Evolutionary conservation across 148 eudicot genomes (phyloP).

Genomic region (Silene latifolia): DNA sequence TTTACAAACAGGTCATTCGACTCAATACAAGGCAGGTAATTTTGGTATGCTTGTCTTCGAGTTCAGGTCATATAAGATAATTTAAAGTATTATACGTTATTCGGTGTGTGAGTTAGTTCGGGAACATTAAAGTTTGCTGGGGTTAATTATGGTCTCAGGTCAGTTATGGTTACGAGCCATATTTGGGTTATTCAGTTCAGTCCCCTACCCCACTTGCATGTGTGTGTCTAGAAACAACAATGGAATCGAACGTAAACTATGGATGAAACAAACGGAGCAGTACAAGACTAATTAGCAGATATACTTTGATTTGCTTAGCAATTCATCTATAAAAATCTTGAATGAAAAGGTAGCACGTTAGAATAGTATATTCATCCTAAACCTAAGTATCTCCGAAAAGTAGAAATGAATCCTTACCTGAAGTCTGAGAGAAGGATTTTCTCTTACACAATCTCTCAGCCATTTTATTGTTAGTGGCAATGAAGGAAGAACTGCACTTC

Average conservation of each 20-base stretch:
- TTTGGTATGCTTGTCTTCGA: background rate
- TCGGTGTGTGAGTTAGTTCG: background rate
- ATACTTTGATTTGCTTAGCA: background rate
- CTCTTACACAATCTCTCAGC: conserved; percentile 61
- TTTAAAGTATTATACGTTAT: background rate
- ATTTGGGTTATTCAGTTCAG: too few relatives aligned
- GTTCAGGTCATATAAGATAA: background rate
- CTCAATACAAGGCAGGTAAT: background rate
- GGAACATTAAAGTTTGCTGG: background rate
- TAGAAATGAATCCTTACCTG: conserved; percentile 44
- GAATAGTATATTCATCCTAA: background rate
- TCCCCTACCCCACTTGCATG: background rate
- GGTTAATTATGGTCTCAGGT: background rate
- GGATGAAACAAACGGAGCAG: background rate
- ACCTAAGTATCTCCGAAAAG: background rate
- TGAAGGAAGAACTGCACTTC: conserved; percentile 71
- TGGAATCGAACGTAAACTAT: background rate
- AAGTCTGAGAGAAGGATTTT: conserved; percentile 59
- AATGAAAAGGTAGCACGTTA: background rate
- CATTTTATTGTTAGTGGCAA: conserved; percentile 62
- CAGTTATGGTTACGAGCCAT: background rate
- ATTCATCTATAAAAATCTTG: background rate
- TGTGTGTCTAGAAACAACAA: background rate
- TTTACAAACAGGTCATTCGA: background rate
- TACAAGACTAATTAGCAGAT: background rate